phyloP scores from a whole-genome alignment of 2,329 filamentous ascomycete species.

The Aureobasidium zeae region DNA sequence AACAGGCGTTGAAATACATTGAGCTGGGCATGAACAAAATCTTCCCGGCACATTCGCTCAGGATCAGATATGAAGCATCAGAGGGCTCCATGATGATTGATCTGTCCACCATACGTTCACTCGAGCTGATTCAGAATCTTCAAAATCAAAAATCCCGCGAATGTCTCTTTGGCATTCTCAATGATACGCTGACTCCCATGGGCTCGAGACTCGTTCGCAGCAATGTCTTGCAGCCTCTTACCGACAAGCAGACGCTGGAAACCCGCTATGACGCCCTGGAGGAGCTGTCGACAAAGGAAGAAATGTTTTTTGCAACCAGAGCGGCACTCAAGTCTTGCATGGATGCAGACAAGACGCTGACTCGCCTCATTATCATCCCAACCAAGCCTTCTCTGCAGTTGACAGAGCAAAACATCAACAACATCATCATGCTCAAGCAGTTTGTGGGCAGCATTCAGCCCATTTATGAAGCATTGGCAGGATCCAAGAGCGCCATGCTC shows the following conservation, averaged over 20 bases:
- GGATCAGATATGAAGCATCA: conserved; percentile 77
- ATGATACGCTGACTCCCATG: conserved; percentile 82
- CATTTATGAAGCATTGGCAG: conserved; percentile 57
- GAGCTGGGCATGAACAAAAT: conserved; percentile 58
- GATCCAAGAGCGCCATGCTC: conserved; percentile 56
- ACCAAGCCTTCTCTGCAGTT: conserved; percentile 55
- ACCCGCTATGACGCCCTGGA: conserved; percentile 74
- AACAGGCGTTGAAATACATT: conserved; percentile 69
- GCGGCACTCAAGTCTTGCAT: conserved; percentile 67
- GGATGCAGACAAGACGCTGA: conserved; percentile 72
- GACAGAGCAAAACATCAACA: conserved; percentile 74
- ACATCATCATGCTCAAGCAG: conserved; percentile 76
- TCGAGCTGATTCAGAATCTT: conserved; percentile 86
- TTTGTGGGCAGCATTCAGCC: conserved; percentile 62
- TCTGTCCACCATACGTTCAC: conserved; percentile 70
- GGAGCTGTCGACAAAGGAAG: conserved; percentile 71
- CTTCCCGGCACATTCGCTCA: conserved; percentile 70
- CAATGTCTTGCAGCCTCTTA: conserved; percentile 83
- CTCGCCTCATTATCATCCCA: conserved; percentile 72
- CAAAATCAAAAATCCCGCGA: conserved; percentile 68
- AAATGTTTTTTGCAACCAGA: conserved; percentile 71
- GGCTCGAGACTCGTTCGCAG: conserved; percentile 72
- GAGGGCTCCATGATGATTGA: conserved; percentile 96
- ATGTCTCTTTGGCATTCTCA: conserved; percentile 75
- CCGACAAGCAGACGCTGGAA: conserved; percentile 55